A percentile compares a stretch with the other conserved stretches of the same genome.
phyloP scores from a whole-genome alignment of 2,329 filamentous ascomycete genomes.

The Sporothrix pseudoabietina region DNA sequence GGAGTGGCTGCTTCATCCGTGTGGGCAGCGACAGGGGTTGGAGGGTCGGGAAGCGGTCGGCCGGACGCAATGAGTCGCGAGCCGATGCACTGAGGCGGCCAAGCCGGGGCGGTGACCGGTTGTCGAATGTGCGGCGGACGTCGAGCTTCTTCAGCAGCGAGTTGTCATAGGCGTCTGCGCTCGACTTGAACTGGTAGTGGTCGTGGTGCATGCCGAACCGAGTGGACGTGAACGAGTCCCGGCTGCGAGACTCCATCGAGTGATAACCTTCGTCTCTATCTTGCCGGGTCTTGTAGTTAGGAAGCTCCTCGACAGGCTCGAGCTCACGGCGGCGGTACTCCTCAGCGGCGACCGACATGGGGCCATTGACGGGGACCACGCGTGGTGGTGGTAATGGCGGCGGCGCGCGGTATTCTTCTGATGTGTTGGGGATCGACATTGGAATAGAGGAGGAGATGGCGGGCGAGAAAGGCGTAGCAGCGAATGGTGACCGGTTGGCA shows the following conservation, averaged over 20 bases:
- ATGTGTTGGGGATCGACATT: constrained; percentile 44
- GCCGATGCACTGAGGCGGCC: constrained; percentile 47
- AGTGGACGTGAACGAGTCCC: constrained; percentile 36
- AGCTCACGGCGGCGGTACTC: constrained; percentile 33
- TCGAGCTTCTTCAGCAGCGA: constrained; percentile 60
- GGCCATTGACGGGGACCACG: constrained; percentile 40
- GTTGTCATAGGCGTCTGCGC: constrained; percentile 53
- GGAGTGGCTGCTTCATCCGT: constrained; percentile 47
- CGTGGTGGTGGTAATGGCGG: constrained; percentile 45
- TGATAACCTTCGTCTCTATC: constrained; percentile 37
- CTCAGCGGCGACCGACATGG: constrained; percentile 30
- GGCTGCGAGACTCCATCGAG: constrained; percentile 33
- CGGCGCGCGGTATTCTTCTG: constrained; percentile 42
- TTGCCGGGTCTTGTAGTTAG: constrained; percentile 35
- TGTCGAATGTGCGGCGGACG: constrained; percentile 50
- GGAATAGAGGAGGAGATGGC: constrained; percentile 41
- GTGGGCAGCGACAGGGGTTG: constrained; percentile 53
- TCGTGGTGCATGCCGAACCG: constrained; percentile 56
- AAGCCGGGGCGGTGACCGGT: constrained; percentile 47
- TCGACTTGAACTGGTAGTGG: constrained; percentile 52
- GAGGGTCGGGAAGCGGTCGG: constrained; percentile 45
- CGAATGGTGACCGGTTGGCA: constrained; percentile 27
- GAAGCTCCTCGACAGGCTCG: constrained; percentile 32
- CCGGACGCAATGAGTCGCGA: constrained; percentile 40
- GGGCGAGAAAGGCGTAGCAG: constrained; percentile 40